Evolutionary conservation across 2,329 filamentous ascomycete genomes (phyloP), one percentile per base, ranked within the genome.

Genomic region (Trichoderma semiorbis): DNA sequence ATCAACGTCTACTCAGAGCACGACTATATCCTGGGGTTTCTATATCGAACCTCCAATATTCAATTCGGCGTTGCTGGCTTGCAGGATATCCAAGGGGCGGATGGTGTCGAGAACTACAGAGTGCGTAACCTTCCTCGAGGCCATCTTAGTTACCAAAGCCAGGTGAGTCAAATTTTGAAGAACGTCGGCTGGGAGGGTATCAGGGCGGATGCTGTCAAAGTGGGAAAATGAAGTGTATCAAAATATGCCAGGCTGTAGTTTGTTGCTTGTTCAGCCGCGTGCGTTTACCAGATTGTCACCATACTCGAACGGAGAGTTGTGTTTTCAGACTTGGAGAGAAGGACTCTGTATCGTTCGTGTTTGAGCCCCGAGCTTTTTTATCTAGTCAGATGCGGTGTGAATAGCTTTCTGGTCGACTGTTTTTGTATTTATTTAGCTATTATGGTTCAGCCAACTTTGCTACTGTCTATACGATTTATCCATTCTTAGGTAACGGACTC

Each of bases 1-100:
- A 87, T 98, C 78, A 98, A 98, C 76, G 94, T 96, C 4, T 98
- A 91, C 79, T 97, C 93, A 1, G 90, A 92, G 66, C 93, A 93
- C 61, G 95, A 98, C 80, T 94, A 93, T 75, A 90, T 98, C 28
- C 89, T 98, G 3, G 94, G 90, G 1, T 97, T 98, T 79, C 84
- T 98, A 50, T 97, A 95, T 79, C 91, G 95, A 65, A 93, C 90
- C 3, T 93, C 92, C 69, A 94, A 91, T 75, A 88, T 95, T 64
- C 91, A 96, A 74, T 91, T 92, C 73, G 95, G 95, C 2, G 87
- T 98, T 39, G 94, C 95, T 0, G 95, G 95, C 0, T 83, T 98
- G 21, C 92, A 97, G 79, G 87, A 88, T 18, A 88, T 96, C 36
- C 85, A 88, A 53, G 91, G 90, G 16, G 89, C 94, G 3, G 83